phyloP scores from a whole-genome alignment of 176 grass and related monocot species.

The Musa schizocarpa region DNA sequence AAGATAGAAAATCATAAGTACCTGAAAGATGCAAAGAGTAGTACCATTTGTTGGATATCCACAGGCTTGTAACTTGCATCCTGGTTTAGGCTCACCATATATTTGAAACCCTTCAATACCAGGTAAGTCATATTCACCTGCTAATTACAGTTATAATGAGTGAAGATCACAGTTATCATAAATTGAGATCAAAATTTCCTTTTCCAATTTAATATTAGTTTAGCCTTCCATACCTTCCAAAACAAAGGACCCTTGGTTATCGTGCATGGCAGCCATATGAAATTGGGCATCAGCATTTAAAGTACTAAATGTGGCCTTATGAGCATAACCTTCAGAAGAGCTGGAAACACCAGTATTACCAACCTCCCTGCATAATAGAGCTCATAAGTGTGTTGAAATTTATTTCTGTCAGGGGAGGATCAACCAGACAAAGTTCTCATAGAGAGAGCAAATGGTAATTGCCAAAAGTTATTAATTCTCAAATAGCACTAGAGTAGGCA shows the following conservation, averaged over 20 bases:
- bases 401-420: no score
- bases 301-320: constrained; percentile 25
- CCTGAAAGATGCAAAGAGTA: constrained; percentile 96
- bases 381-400: neutral
- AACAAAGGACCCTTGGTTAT: constrained; percentile 34
- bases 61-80: constrained; percentile 50
- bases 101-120: constrained; percentile 92
- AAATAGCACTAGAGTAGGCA: neutral
- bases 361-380: constrained; percentile 43
- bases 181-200: constrained; percentile 24
- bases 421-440: no score
- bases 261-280: constrained; percentile 9
- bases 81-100: constrained; percentile 54
- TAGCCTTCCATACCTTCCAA: constrained; percentile 52
- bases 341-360: constrained; percentile 28
- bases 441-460: no score
- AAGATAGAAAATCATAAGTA: constrained; percentile 17
- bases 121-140: constrained; percentile 53
- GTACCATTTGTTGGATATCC: constrained; percentile 85
- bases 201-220: constrained; percentile 12
- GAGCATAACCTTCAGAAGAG: constrained; percentile 49
- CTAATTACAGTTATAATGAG: constrained; percentile 2
- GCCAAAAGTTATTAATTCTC: no score
- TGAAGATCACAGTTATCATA: constrained; percentile 15
- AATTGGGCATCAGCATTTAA: constrained; percentile 30